These are phyloP conservation scores for Diaporthe sp. DNA, from an alignment of 2,329 filamentous ascomycete species.

Conservation along the genomic window DNA sequence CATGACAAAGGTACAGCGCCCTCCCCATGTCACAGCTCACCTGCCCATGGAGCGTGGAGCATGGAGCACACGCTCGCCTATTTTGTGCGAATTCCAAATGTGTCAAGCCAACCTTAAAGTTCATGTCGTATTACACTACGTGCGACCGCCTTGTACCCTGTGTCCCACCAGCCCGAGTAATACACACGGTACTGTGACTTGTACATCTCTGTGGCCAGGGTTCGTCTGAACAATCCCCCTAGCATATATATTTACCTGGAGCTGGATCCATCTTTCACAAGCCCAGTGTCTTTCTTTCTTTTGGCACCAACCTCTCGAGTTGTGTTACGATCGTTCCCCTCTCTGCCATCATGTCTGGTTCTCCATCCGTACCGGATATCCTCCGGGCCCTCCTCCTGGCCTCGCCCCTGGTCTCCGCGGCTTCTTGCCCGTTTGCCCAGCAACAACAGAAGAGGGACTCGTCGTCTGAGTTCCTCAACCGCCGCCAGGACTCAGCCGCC, in stretches of 20 bases:
- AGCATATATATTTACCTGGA: conserved; percentile 2
- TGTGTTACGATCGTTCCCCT: not conserved
- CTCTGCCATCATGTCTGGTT: conserved; percentile 8
- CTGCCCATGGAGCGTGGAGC: not conserved
- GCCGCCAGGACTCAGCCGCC: conserved; percentile 1
- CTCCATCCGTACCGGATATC: conserved; percentile 12
- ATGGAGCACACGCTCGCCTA: conserved; percentile 8
- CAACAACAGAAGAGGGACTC: conserved; percentile 19
- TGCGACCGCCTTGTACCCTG: conserved; percentile 10
- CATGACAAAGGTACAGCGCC: conserved; percentile 10
- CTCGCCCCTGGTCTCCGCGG: conserved; percentile 23
- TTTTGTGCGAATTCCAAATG: conserved; percentile 14
- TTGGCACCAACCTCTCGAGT: conserved; percentile 7
- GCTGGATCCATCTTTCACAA: not conserved
- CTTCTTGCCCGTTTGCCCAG: conserved; percentile 30
- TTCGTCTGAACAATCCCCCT: not conserved
- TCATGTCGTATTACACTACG: not conserved
- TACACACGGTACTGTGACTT: not conserved
- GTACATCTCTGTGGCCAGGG: not conserved
- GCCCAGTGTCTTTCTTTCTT: not conserved
- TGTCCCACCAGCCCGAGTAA: conserved; percentile 2
- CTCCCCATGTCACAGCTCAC: not conserved
- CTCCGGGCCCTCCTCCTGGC: conserved; percentile 31
- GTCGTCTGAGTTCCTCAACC: not conserved
- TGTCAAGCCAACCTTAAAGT: conserved; percentile 24